Base-by-base conservation (phyloP, 768 basidiomycete genomes). In the Asterophora parasitica region DNA sequence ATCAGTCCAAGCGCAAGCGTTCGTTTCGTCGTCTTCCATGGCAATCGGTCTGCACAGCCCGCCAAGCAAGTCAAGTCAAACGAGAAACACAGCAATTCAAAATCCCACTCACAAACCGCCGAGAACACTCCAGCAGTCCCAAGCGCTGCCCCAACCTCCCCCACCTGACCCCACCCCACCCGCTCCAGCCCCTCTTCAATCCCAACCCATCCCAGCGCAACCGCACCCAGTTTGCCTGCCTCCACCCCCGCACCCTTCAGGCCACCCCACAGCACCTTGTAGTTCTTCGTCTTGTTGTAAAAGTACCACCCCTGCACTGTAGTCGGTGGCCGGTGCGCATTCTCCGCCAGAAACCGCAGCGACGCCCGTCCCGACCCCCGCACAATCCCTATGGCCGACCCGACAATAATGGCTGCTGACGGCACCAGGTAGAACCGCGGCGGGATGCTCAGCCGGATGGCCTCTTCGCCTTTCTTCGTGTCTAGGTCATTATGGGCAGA, bases 241-340 rank as follows among this genome's bases (percentile, higher is more conserved):
- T 88, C 79, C 47, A 54, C 52, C 1, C 75, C 85, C 5, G 79
- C 91, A 12, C 79, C 82, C 58, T 78, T 79, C 61, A 93, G 61
- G 7, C 78, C 91, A 0, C 77, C 85, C 52, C 82, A 74, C 59
- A 91, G 76, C 56, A 92, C 80, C 56, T 79, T 74, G 73, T 93
- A 94, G 72, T 94, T 94, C 66, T 94, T 95, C 23, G 90, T 92
- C 73, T 94, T 94, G 64, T 91, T 88, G 80, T 95, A 94, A 58
- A 91, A 87, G 65, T 93, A 95, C 92, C 92, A 94, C 49, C 92
- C 92, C 56, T 85, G 80, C 49, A 91, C 77, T 26, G 92, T 95
- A 56, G 69, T 83, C 16, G 92, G 92, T 40, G 86, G 76, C 46
- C 89, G 76, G 66, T 95, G 92, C 36, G 83, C 92, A 63, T 95